Evolutionary conservation across 1,284 basidiomycete genomes (phyloP), one percentile per base, ranked within the genome.

Genomic region (Austroboletus niveus): DNA sequence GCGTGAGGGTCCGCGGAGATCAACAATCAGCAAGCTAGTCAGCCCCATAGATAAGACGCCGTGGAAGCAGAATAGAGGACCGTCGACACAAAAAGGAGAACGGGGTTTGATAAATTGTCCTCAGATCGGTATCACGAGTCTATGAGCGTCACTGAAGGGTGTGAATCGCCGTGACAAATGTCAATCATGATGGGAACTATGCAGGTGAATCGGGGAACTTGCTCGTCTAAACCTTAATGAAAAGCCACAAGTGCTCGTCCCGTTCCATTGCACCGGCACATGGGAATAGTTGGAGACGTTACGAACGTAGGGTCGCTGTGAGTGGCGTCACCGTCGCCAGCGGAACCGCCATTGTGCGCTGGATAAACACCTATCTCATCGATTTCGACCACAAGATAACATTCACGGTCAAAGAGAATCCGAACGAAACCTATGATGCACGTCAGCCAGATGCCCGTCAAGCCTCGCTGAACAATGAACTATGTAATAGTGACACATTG

Each of bases 261-360:
- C 22, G 32, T 14, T 34, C 14, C 45, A 45, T 29, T 45, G 42
- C 29, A 55, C 48, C 17, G 51, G 54, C 27, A 42, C 58, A 24
- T 24, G 22, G 22, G 22, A 24, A 24, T 14, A 34, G 32, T 44
- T 42, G 4, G 49, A 45, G 17, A 48, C 52, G 27, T 57, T 52
- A 35, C 49, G 43, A 14, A 50, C 53, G 30, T 51, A 34, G 32
- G 32, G 9, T 14, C 6, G 32, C 6, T 34, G 32, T 76, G 73
- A 8, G 72, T 66, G 3, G 73, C 72, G 53, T 75, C 74, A 4
- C 22, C 22, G 22, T 24, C 22, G 22, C 22, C 22, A 24, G 22
- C 5, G 74, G 73, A 42, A 71, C 64, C 75, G 6, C 71, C 71
- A 50, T 72, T 72, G 55, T 72, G 72, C 11, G 72, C 72, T 15